These are phyloP conservation scores for Mycosphaerella sp. DNA, from an alignment of 2,329 filamentous ascomycete species.

Conservation along the genomic window DNA sequence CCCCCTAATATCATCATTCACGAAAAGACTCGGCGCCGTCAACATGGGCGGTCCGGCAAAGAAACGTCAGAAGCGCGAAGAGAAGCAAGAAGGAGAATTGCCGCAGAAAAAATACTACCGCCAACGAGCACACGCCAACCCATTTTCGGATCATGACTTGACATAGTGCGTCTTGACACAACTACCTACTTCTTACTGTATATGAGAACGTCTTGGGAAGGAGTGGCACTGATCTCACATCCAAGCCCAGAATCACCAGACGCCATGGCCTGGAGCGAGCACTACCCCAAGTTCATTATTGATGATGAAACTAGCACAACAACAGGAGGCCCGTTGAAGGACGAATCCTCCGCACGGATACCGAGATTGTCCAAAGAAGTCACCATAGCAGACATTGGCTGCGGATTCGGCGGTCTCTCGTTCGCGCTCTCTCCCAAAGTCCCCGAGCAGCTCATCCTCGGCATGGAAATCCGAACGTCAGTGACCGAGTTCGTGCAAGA, in stretches of 20 bases:
- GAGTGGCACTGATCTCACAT: conserved; percentile 22
- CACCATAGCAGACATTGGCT: conserved; percentile 93
- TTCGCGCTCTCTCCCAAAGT: conserved; percentile 77
- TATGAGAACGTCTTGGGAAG: not conserved
- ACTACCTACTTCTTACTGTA: too few species aligned
- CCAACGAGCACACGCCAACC: conserved; percentile 94
- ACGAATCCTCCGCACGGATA: too few species aligned
- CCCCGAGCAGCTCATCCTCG: conserved; percentile 76
- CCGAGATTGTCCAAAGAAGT: conserved; percentile 63
- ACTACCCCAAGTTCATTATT: conserved; percentile 66
- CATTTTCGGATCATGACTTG: conserved; percentile 89
- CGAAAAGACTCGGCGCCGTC: not conserved
- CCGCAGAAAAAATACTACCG: conserved; percentile 96
- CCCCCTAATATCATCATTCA: too few species aligned
- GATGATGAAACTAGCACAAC: conserved; percentile 7
- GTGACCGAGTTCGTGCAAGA: conserved; percentile 89
- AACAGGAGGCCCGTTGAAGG: too few species aligned
- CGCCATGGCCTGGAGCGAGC: conserved; percentile 83
- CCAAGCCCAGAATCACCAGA: conserved; percentile 68
- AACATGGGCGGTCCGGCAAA: conserved; percentile 35
- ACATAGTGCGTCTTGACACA: conserved; percentile 82
- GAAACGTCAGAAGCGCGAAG: conserved; percentile 44
- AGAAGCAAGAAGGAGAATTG: conserved; percentile 50
- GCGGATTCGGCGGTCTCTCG: conserved; percentile 86
- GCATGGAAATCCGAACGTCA: conserved; percentile 85